These are phyloP conservation scores for Alternaria conjuncta DNA, from an alignment of 2,329 filamentous ascomycete genomes.

Conservation along the genomic window DNA sequence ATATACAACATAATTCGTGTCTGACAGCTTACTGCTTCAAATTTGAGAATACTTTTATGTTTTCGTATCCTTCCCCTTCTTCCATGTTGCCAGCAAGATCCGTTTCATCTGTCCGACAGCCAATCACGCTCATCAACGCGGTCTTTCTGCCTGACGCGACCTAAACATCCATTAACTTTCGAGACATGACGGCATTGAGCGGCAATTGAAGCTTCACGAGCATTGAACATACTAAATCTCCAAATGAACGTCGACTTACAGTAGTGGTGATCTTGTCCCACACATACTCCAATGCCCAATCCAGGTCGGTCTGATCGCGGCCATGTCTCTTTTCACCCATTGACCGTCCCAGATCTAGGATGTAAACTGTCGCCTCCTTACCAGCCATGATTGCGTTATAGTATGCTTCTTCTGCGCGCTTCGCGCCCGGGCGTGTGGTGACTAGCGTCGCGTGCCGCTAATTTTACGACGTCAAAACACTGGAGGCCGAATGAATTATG, in stretches of 20 bases:
- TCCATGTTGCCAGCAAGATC: conserved; percentile 58
- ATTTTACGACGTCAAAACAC: background rate
- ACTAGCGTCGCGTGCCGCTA: background rate
- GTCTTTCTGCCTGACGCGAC: conserved; percentile 75
- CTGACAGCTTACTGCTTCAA: conserved; percentile 63
- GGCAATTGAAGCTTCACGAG: background rate
- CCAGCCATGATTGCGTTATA: conserved; percentile 71
- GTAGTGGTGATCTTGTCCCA: conserved; percentile 90
- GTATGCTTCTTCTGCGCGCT: background rate
- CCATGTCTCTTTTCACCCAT: conserved; percentile 78
- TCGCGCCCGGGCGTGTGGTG: background rate
- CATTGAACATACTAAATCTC: conserved; percentile 24
- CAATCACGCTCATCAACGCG: conserved; percentile 78
- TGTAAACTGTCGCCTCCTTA: conserved; percentile 92
- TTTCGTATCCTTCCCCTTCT: conserved; percentile 73
- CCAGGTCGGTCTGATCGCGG: conserved; percentile 78
- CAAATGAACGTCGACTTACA: conserved; percentile 56
- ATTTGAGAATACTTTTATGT: conserved; percentile 75
- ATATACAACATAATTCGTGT: background rate
- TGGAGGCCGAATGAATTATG: background rate
- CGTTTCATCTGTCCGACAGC: conserved; percentile 73
- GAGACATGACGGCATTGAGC: background rate
- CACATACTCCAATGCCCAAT: conserved; percentile 88
- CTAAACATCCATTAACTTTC: conserved; percentile 38
- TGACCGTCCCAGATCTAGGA: conserved; percentile 85